These are phyloP conservation scores for Onygenales sp. DNA, from an alignment of 2,329 filamentous ascomycete genomes.

Conservation along the genomic window DNA sequence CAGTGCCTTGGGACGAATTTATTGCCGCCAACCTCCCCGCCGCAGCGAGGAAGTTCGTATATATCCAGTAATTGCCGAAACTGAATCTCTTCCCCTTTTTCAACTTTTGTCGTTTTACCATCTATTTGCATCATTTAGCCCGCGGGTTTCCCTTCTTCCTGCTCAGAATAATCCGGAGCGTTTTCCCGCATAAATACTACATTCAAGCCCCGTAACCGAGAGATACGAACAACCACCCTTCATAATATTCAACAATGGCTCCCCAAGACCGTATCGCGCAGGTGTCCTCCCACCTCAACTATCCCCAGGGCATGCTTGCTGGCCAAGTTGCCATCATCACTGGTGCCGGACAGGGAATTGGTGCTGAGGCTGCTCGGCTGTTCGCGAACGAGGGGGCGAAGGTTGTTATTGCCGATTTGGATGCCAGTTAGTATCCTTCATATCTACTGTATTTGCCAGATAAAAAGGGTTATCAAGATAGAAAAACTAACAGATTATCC, in stretches of 20 bases:
- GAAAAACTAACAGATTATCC: constrained; percentile 6
- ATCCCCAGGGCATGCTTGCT: constrained; percentile 65
- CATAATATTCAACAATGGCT: constrained; percentile 25
- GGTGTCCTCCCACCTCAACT: constrained; percentile 71
- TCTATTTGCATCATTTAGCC: no score
- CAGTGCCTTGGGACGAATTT: background rate
- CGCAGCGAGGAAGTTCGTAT: background rate
- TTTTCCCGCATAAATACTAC: no score
- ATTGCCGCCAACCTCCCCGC: background rate
- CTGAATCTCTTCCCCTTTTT: no score
- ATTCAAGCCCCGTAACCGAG: no score
- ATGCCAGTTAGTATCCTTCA: constrained; percentile 46
- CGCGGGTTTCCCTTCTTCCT: no score
- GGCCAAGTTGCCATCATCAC: constrained; percentile 84
- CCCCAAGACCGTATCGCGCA: constrained; percentile 54
- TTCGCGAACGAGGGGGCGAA: constrained; percentile 85
- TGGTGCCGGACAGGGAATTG: constrained; percentile 77
- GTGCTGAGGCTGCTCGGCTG: constrained; percentile 69
- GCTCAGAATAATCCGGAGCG: no score
- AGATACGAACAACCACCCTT: no score
- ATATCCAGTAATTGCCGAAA: background rate
- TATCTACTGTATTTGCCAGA: background rate
- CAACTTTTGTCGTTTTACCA: no score
- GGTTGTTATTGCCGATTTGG: constrained; percentile 76
- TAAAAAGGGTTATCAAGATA: background rate